These are phyloP conservation scores for Parafenestella ontariensis DNA, from an alignment of 2,329 filamentous ascomycete genomes.

Conservation along the genomic window DNA sequence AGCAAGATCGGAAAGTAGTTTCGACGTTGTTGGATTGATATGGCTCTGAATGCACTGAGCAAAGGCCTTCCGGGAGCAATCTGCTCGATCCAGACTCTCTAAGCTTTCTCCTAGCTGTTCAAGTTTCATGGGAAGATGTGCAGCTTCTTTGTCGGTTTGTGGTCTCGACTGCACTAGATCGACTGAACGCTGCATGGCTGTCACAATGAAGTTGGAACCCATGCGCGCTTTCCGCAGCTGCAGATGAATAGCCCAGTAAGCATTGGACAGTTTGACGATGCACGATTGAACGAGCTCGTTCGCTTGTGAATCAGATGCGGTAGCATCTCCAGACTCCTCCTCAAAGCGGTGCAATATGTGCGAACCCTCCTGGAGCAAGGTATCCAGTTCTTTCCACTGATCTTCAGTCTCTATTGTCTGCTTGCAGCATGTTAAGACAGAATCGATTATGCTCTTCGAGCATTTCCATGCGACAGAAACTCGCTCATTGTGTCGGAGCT, in stretches of 20 bases:
- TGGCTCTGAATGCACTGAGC: slow-evolving; percentile 68
- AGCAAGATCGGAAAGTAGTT: slow-evolving; percentile 60
- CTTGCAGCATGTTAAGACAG: slow-evolving; percentile 44
- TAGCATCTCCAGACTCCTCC: slow-evolving; percentile 13
- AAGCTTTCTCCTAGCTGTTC: slow-evolving; percentile 71
- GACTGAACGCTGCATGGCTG: slow-evolving; percentile 68
- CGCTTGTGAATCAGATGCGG: slow-evolving; percentile 7
- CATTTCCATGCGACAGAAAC: slow-evolving; percentile 34
- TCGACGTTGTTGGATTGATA: slow-evolving; percentile 64
- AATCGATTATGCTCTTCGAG: slow-evolving; percentile 46
- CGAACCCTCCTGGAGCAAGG: slow-evolving; percentile 41
- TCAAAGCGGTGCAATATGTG: slow-evolving; percentile 37
- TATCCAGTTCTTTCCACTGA: slow-evolving; percentile 42
- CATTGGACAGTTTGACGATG: slow-evolving; percentile 72
- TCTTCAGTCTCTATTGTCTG: slow-evolving; percentile 24
- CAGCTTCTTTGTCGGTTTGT: slow-evolving; percentile 63
- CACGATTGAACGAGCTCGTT: slow-evolving; percentile 26
- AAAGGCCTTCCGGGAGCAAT: slow-evolving; percentile 66
- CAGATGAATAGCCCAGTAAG: slow-evolving; percentile 71
- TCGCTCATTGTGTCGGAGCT: slow-evolving; percentile 30
- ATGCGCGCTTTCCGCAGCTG: slow-evolving; percentile 57
- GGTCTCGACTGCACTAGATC: slow-evolving; percentile 66
- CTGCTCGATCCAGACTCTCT: slow-evolving; percentile 59
- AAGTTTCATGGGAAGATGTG: slow-evolving; percentile 68
- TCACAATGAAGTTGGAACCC: slow-evolving; percentile 56